A percentile compares a stretch with the other conserved stretches of the same genome.
These are phyloP conservation scores for Talaromyces atroroseus DNA, from an alignment of 2,329 filamentous ascomycete species.

Conservation along the genomic window DNA sequence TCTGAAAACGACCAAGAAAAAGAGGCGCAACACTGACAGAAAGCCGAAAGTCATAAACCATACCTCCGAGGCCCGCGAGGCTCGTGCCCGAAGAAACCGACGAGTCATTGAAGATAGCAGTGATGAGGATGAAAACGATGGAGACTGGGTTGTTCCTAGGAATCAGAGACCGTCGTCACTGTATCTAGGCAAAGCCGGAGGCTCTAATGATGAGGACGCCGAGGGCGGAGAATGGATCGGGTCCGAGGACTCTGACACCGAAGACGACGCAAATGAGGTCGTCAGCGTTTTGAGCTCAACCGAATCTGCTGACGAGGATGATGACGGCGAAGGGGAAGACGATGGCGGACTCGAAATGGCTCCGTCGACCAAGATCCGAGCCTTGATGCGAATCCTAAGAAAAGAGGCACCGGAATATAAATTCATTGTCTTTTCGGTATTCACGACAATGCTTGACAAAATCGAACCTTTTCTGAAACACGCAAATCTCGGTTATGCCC, in stretches of 20 bases:
- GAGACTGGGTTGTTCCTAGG: constrained; percentile 73
- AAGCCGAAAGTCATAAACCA: neutral
- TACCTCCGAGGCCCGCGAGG: constrained; percentile 17
- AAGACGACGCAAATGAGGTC: constrained; percentile 22
- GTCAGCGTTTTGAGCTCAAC: constrained; percentile 17
- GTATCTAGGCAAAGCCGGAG: constrained; percentile 71
- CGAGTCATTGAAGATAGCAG: constrained; percentile 49
- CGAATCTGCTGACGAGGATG: constrained; percentile 16
- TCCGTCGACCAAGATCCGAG: constrained; percentile 81
- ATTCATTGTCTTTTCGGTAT: constrained; percentile 97
- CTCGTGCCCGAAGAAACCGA: constrained; percentile 33
- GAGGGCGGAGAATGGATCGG: constrained; percentile 78
- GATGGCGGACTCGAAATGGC: constrained; percentile 40
- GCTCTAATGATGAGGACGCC: constrained; percentile 78
- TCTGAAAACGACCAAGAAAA: constrained; percentile 29
- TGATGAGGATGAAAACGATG: constrained; percentile 56
- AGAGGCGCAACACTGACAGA: neutral
- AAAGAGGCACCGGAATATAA: constrained; percentile 79
- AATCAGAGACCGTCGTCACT: constrained; percentile 53
- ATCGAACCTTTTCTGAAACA: constrained; percentile 83
- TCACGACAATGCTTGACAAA: constrained; percentile 96
- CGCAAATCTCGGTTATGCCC: constrained; percentile 70
- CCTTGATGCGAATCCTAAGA: constrained; percentile 73
- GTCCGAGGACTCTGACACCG: constrained; percentile 62
- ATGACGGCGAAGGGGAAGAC: constrained; percentile 36